Evolutionary conservation across 2,329 filamentous ascomycete species (phyloP), one percentile per base, ranked within the genome.

Genomic region (Torrubiella hemipterigena): DNA sequence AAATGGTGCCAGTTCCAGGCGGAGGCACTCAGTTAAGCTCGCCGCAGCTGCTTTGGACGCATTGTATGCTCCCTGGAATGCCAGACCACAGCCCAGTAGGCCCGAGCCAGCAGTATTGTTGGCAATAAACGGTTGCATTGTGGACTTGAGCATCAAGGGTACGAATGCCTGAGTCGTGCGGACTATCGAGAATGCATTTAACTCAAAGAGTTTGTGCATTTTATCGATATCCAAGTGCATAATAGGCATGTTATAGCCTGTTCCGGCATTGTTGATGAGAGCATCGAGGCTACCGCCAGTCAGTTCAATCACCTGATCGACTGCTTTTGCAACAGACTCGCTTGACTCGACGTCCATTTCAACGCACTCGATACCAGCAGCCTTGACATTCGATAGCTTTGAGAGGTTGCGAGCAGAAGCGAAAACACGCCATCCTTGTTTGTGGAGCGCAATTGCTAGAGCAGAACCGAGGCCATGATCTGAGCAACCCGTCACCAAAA

Each of bases 241-340:
- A 7, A 29, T 25, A 12, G 35, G 31, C 12, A 27, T 31, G 25
- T 34, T 28, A 20, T 26, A 31, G 10, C 25, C 31, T 23, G 14
- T 23, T 20, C 35, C 35, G 11, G 35, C 35, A 9, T 37, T 37
- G 29, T 37, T 37, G 31, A 37, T 22, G 23, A 37, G 35, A 27
- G 34, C 31, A 14, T 37, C 35, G 4, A 37, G 35, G n/a, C 12
- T 24, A 15, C 35, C 31, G 24, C 31, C 35, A 7, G 28, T 26
- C 9, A 26, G 27, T 5, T 13, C 24, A 11, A 29, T 25, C 11
- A 37, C 35, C 12, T 17, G 15, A 6, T 27, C 31, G 11, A 31
- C 31, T 2, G 31, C 35, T 9, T 27, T 29, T 13, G 32, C 28
- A 4, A 37, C 16, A 5, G 35, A 37, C 9, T 18, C 24, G 5